Evolutionary conservation across 1,284 basidiomycete species (phyloP).

Genomic region (Xerocomus minutiporus): DNA sequence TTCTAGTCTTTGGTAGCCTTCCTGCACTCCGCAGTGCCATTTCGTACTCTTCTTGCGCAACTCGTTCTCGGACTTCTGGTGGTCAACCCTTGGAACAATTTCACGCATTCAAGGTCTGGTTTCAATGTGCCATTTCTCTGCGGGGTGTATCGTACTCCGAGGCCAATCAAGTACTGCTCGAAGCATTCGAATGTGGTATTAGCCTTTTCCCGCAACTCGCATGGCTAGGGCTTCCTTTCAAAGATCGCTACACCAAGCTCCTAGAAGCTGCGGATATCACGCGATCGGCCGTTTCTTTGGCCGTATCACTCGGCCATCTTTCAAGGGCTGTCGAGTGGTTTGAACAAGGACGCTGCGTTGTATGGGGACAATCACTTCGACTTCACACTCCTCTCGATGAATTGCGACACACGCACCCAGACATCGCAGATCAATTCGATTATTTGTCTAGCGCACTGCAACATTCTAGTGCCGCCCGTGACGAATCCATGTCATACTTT

Average conservation of each 20-base stretch:
- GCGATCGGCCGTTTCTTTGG: not conserved
- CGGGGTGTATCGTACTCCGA: not conserved
- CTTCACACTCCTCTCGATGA: constrained; percentile 1
- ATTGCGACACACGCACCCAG: not conserved
- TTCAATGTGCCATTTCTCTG: not conserved
- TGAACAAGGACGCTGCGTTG: constrained; percentile 8
- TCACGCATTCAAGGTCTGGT: not conserved
- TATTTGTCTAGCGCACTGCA: not conserved
- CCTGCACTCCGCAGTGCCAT: not conserved
- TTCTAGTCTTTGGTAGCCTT: not conserved
- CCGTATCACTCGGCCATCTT: not conserved
- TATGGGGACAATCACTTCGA: constrained; percentile 4
- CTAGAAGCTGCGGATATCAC: not conserved
- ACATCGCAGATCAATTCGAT: not conserved
- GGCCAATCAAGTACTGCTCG: not conserved
- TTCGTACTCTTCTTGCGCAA: not conserved
- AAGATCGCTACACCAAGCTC: not conserved
- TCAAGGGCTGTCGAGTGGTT: constrained; percentile 5
- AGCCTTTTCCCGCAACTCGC: constrained; percentile 4
- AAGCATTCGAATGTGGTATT: not conserved
- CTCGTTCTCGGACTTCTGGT: not conserved
- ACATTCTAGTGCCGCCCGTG: not conserved
- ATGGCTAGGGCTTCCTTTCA: constrained; percentile 5
- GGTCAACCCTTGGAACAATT: not conserved
- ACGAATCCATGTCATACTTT: not conserved